Evolutionary conservation across 805 yeast genomes (phyloP).

Genomic region (Dipodascus geniculatus): DNA sequence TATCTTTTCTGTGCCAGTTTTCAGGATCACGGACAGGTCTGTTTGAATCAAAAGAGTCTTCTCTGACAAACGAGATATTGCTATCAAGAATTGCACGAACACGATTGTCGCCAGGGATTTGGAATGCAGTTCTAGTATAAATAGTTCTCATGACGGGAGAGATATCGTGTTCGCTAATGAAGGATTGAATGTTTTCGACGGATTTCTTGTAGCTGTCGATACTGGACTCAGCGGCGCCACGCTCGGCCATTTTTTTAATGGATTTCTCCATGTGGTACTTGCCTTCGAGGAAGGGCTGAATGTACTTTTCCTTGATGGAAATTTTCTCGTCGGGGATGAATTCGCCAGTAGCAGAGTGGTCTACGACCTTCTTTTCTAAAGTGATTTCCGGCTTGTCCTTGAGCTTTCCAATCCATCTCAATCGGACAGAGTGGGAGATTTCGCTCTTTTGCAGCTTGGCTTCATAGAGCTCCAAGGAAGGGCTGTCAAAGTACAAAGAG

Average conservation of each 20-base stretch:
- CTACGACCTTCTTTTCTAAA: slow-evolving; percentile 68
- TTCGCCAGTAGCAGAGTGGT: slow-evolving; percentile 26
- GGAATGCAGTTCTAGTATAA: slow-evolving; percentile 90
- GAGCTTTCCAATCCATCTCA: slow-evolving; percentile 86
- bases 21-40: slow-evolving; percentile 84
- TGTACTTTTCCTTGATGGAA: slow-evolving; percentile 66
- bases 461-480: slow-evolving; percentile 74
- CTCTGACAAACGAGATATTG: slow-evolving; percentile 77
- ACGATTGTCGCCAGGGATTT: slow-evolving; percentile 94
- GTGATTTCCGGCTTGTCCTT: slow-evolving; percentile 64
- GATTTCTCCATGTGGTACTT: slow-evolving; percentile 38
- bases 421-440: slow-evolving; percentile 63
- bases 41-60: slow-evolving; percentile 72
- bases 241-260: slow-evolving; percentile 49
- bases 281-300: slow-evolving; percentile 59
- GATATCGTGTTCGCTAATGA: slow-evolving; percentile 51
- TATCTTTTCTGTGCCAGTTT: slow-evolving; percentile 86
- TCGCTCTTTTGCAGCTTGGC: slow-evolving; percentile 62
- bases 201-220: slow-evolving; percentile 42
- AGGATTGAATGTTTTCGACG: slow-evolving; percentile 48
- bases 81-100: slow-evolving; percentile 85
- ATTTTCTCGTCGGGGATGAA: slow-evolving; percentile 48
- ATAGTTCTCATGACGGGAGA: slow-evolving; percentile 82
- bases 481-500: slow-evolving; percentile 78
- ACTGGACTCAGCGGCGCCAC: slow-evolving; percentile 41